Conservation (phyloP, 2,329 filamentous ascomycete genomes). For the Grosmannia huntii region DNA sequence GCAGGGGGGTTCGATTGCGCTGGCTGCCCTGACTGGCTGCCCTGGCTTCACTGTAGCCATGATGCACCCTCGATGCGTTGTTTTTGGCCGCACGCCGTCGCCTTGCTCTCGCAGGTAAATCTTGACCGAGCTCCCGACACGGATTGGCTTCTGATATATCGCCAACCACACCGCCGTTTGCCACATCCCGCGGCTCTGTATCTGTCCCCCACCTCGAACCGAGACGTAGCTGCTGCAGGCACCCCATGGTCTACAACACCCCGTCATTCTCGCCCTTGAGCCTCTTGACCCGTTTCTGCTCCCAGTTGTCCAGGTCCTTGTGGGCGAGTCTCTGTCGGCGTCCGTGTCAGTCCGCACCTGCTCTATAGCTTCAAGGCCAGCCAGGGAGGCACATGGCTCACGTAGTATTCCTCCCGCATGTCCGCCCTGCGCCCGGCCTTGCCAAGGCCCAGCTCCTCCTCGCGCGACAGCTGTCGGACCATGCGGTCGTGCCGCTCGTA, state of each 20-base stretch:
- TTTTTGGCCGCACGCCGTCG: background rate
- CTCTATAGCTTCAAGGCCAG: background rate
- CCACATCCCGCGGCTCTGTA: too few relatives aligned
- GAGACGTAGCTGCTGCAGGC: background rate
- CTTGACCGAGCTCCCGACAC: too few relatives aligned
- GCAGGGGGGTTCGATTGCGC: too few relatives aligned
- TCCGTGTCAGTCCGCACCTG: background rate
- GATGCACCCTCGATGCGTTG: too few relatives aligned
- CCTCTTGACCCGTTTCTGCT: conserved; percentile 86
- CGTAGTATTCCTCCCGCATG: conserved; percentile 79
- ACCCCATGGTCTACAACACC: conserved; percentile 31
- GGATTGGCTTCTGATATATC: too few relatives aligned
- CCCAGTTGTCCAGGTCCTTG: conserved; percentile 91
- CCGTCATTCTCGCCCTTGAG: conserved; percentile 85
- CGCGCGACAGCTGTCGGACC: conserved; percentile 70
- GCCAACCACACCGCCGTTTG: too few relatives aligned
- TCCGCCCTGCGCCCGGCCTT: conserved; percentile 58
- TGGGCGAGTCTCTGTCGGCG: conserved; percentile 56
- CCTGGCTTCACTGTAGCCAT: too few relatives aligned
- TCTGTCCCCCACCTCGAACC: too few relatives aligned
- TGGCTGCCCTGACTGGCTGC: too few relatives aligned
- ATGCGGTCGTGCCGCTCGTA: conserved; percentile 91
- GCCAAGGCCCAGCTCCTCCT: conserved; percentile 76
- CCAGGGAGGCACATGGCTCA: conserved; percentile 27
- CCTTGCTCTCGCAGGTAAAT: background rate